Conservation (phyloP, 139 green algal species). For the Marvania coccoides region DNA sequence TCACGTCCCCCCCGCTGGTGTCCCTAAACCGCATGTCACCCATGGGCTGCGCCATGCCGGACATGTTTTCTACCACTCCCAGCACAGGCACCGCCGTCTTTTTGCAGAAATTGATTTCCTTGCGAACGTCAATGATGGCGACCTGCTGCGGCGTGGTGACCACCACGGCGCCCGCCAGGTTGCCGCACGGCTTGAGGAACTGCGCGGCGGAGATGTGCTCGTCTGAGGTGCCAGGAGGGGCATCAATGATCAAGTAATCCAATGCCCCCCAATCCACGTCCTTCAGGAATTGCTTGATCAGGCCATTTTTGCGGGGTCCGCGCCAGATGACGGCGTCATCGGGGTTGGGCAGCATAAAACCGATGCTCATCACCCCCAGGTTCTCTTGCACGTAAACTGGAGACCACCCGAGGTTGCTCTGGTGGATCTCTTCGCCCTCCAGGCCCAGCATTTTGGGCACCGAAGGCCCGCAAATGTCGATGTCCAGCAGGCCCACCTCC, state of each 20-base stretch:
- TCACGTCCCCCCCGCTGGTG: constrained; percentile 31
- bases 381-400: constrained; percentile 89
- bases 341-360: constrained; percentile 91
- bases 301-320: constrained; percentile 88
- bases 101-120: constrained; percentile 96
- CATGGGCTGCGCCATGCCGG: constrained; percentile 49
- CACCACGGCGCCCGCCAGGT: constrained; percentile 62
- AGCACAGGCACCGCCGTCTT: constrained; percentile 82
- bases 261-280: constrained; percentile 93
- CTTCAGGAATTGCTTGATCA: constrained; percentile 96
- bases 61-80: constrained; percentile 98
- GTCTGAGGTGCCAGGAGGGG: constrained; percentile 91
- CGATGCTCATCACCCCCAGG: constrained; percentile 97
- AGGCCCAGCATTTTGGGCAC: constrained; percentile 91
- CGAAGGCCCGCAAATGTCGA: constrained; percentile 97
- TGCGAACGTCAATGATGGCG: constrained; percentile 92
- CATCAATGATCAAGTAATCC: constrained; percentile 96
- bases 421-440: constrained; percentile 88
- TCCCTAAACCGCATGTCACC: constrained; percentile 42
- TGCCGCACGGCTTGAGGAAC: constrained; percentile 49
- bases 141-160: constrained; percentile 89
- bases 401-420: constrained; percentile 71
- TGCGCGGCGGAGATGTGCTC: constrained; percentile 98
- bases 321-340: constrained; percentile 97
- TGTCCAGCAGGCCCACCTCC: constrained; percentile 89